Conservation (phyloP, 768 basidiomycete species). For the Phylloporus rhodoxanthus region DNA sequence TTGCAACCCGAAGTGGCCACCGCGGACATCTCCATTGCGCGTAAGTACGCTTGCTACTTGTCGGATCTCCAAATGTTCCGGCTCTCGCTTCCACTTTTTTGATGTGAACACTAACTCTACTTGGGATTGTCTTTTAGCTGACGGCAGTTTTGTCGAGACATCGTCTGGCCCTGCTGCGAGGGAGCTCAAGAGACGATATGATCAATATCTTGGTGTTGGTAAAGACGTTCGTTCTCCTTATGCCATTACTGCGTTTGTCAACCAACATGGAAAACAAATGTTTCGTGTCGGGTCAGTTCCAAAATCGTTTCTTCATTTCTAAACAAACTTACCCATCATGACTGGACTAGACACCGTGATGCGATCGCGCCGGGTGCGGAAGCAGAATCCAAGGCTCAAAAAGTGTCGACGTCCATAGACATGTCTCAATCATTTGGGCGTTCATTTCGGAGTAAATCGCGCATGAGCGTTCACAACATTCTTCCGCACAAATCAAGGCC, state of each 20-base stretch:
- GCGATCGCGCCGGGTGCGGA: constrained; percentile 56
- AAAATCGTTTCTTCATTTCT: background rate
- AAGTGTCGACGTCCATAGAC: constrained; percentile 29
- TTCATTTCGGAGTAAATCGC: constrained; percentile 47
- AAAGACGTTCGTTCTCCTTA: constrained; percentile 69
- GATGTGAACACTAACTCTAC: constrained; percentile 4
- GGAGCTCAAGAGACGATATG: constrained; percentile 72
- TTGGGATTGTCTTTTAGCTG: constrained; percentile 39
- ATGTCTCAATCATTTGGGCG: constrained; percentile 33
- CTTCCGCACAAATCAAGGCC: constrained; percentile 45
- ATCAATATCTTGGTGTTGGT: constrained; percentile 61
- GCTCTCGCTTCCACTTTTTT: background rate
- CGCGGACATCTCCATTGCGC: constrained; percentile 55
- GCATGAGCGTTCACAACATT: constrained; percentile 64
- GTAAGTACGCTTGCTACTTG: constrained; percentile 35
- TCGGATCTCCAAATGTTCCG: constrained; percentile 7
- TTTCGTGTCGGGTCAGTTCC: constrained; percentile 68
- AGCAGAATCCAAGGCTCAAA: constrained; percentile 37
- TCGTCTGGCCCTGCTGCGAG: constrained; percentile 70
- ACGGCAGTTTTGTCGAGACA: constrained; percentile 76
- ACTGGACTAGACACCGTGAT: constrained; percentile 48
- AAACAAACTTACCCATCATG: background rate
- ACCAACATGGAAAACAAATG: constrained; percentile 73
- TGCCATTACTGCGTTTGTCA: constrained; percentile 75
- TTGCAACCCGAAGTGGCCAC: constrained; percentile 46